phyloP scores from a whole-genome alignment of 768 basidiomycete species.

The Naganishia friedmannii region DNA sequence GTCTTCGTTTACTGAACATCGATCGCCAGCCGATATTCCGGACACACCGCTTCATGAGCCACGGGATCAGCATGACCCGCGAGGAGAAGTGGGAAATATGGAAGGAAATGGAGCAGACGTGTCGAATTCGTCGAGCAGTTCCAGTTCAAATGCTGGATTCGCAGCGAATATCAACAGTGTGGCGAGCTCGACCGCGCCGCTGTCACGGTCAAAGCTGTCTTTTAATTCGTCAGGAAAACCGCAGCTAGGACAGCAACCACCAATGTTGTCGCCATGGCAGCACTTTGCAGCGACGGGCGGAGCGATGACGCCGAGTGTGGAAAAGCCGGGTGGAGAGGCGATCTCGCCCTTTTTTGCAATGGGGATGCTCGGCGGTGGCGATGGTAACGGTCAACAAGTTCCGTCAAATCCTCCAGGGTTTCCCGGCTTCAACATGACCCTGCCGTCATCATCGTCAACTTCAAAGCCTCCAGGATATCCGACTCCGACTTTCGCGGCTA shows the following conservation, averaged over 20 bases:
- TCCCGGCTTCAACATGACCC: constrained; percentile 2
- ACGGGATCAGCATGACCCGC: not conserved
- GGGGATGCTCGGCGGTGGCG: not conserved
- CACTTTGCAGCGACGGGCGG: constrained; percentile 45
- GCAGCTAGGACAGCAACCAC: constrained; percentile 3
- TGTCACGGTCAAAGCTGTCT: not conserved
- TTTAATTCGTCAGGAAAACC: not conserved
- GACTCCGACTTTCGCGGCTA: not conserved
- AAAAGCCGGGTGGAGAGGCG: constrained; percentile 28
- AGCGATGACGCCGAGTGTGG: constrained; percentile 46
- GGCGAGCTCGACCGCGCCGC: not conserved
- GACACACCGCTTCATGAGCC: constrained; percentile 19
- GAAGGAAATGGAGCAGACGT: not conserved
- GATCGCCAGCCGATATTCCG: constrained; percentile 6
- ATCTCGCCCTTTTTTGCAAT: constrained; percentile 22
- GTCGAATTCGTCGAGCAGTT: not conserved
- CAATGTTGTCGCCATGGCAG: constrained; percentile 40
- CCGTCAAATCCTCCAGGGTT: constrained; percentile 3
- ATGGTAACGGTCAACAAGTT: not conserved
- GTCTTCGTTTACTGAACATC: constrained; percentile 19
- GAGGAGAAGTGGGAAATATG: not conserved
- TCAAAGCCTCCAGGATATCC: constrained; percentile 24
- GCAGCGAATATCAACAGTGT: not conserved
- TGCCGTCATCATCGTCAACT: not conserved
- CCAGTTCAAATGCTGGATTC: not conserved